Evolutionary conservation across 1,139 yeast species (phyloP).

Genomic region (Saccharomyces uvarum): DNA sequence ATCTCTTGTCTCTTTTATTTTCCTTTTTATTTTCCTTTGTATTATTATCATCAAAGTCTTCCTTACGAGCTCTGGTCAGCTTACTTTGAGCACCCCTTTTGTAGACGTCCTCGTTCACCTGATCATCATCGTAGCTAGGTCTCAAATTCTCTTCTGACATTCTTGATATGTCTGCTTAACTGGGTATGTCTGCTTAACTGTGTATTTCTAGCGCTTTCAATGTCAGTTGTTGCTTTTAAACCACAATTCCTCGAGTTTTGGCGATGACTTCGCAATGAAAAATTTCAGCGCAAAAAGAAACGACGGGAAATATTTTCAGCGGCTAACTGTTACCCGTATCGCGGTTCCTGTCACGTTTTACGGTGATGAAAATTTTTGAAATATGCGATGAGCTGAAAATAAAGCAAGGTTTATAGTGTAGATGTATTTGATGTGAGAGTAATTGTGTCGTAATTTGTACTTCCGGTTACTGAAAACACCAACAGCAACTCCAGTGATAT

Average conservation of each 20-base stretch:
- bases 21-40: constrained; percentile 27
- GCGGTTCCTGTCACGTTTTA: not conserved
- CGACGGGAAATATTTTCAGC: constrained; percentile 1
- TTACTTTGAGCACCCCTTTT: constrained; percentile 41
- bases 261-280: not conserved
- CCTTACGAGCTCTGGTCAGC: constrained; percentile 42
- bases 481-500: not conserved
- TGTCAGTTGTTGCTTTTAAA: not conserved
- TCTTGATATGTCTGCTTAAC: not conserved
- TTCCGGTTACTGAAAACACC: not conserved
- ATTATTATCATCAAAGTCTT: constrained; percentile 35
- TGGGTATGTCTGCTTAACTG: not conserved
- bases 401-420: not conserved
- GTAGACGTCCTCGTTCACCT: constrained; percentile 34
- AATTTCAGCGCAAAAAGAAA: not conserved
- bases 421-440: not conserved
- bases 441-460: not conserved
- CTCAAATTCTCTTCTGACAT: constrained; percentile 18
- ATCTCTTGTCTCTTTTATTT: constrained; percentile 26
- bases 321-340: not conserved
- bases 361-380: not conserved
- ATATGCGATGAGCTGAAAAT: constrained; percentile 15
- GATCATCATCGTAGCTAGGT: constrained; percentile 26
- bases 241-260: not conserved
- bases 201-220: not conserved